Evolutionary conservation across 2,329 filamentous ascomycete species (phyloP), one percentile per base, ranked within the genome.

Genomic region (Colletotrichum lupini): DNA sequence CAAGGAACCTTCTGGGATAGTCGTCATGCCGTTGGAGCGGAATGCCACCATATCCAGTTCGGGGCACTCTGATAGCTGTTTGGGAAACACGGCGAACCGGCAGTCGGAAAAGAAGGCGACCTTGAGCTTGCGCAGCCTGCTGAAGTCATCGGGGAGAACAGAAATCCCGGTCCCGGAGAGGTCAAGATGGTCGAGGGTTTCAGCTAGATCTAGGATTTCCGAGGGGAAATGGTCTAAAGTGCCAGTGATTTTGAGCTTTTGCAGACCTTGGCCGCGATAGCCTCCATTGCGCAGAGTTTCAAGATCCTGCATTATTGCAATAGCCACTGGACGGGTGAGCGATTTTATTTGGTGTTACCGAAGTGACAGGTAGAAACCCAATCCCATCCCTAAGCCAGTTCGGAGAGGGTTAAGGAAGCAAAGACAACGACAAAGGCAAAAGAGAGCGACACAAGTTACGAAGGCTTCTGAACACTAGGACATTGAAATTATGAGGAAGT

Each of bases 11-110:
- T 85, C 84, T 16, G 84, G 83, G 30, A 87, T 79, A 6, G 76
- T 75, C 7, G 75, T 75, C 85, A 88, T 87, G 66, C 77, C 77
- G 77, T 88, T 88, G 71, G 78, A 78, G 24, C 85, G 85, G 74
- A 88, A 87, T 5, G 84, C 85, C 46, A 87, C 83, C 83, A 86
- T 87, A 76, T 87, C 85, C n/a, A 88, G 82, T 61, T 78, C 77
- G 5, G 82, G 82, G 69, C 85, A 87, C 77, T 80, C 75, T 55
- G 83, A 82, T 24, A 87, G 79, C 69, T 82, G 80, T 16, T 74
- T 75, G 2, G 86, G 86, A 68, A 87, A 88, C 24, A 78, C 75
- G 3, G 75, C 73, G 75, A 87, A 88, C 32, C 77, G 80, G 77
- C 86, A 87, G 71, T 84, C 76, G 9, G 86, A 87, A 73, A 88